Percentiles rank a stretch among this genome's conserved stretches.
Evolutionary conservation across 1,284 basidiomycete species (phyloP).

Genomic region (Ganoderma sinense): DNA sequence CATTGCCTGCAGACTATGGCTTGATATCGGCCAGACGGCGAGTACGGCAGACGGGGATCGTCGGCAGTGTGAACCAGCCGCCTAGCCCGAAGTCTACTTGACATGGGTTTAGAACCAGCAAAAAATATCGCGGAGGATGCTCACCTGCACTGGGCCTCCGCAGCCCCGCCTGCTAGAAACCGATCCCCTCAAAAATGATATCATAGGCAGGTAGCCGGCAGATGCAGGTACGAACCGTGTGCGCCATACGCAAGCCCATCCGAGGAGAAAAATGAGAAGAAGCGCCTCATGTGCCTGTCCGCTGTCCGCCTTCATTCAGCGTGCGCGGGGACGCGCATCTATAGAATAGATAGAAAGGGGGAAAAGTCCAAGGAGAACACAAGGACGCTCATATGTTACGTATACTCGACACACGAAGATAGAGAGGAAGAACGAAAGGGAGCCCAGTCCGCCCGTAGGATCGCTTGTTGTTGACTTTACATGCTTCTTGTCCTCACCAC

Average conservation of each 20-base stretch:
- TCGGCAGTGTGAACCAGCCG: not conserved
- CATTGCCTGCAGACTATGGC: not conserved
- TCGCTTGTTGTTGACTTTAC: slow-evolving; percentile 11
- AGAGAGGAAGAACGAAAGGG: not conserved
- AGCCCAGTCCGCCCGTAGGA: not conserved
- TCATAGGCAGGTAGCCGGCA: not conserved
- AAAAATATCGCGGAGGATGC: not conserved
- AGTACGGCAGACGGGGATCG: not conserved
- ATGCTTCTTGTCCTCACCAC: slow-evolving; percentile 7
- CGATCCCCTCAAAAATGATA: not conserved
- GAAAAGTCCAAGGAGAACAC: slow-evolving; percentile 10
- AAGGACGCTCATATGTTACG: slow-evolving; percentile 27
- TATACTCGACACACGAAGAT: slow-evolving; percentile 27
- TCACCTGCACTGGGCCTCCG: not conserved
- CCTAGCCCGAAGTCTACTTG: not conserved
- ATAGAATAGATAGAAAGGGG: slow-evolving; percentile 19
- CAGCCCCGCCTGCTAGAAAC: not conserved
- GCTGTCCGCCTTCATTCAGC: not conserved
- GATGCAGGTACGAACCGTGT: not conserved
- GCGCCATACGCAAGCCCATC: not conserved
- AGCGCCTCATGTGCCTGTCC: not conserved
- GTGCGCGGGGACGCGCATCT: slow-evolving; percentile 10
- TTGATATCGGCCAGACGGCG: not conserved
- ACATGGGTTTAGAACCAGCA: not conserved
- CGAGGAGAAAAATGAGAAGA: not conserved